Evolutionary conservation across 2,329 filamentous ascomycete genomes (phyloP), one percentile per base, ranked within the genome.

Genomic region (Drechslerella dactyloides): DNA sequence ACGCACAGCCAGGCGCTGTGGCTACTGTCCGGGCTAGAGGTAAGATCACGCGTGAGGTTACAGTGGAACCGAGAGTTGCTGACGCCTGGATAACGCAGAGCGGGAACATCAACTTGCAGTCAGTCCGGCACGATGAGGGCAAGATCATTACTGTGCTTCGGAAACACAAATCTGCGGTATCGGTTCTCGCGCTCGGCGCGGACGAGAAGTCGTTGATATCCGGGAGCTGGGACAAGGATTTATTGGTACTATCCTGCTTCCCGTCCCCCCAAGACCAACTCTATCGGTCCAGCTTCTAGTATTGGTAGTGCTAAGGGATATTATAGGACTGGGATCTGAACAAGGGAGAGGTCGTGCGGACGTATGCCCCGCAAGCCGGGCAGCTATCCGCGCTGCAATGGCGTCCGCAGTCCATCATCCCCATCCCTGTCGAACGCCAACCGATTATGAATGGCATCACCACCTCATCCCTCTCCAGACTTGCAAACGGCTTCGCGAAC

Each of bases 151-250:
- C 87, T 7, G 89, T 88, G 35, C 82, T 99, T 21, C 88, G 89
- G 73, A 87, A 89, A 75, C 94, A 99, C 78, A 91, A 88, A 1
- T 96, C 93, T 52, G 93, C 94, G 0, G 94, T 99, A 17, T 96
- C 92, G 19, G 91, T 96, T 3, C 81, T 99, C 68, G 88, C 86
- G 8, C 82, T 99, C 11, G 87, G 90, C 0, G 86, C 89, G 3
- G 93, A 97, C 75, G 94, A 99, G 81, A 88, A 85, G 77, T 93
- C 89, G 42, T 86, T 97, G 2, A 80, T 99, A 7, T 97, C 92
- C 35, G 94, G 94, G 2, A 93, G 92, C 78, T 99, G 94, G 94
- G 94, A 99, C 80, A 97, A 96, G 81, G 90, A 86, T 17, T 88
- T 97, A 0, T 85, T 92, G 59, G 69, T 73, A 65, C 8, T 8